Evolutionary conservation across 352 stramenopile species (phyloP), one percentile per base, ranked within the genome.

Genomic region (Phytopythium litorale): DNA sequence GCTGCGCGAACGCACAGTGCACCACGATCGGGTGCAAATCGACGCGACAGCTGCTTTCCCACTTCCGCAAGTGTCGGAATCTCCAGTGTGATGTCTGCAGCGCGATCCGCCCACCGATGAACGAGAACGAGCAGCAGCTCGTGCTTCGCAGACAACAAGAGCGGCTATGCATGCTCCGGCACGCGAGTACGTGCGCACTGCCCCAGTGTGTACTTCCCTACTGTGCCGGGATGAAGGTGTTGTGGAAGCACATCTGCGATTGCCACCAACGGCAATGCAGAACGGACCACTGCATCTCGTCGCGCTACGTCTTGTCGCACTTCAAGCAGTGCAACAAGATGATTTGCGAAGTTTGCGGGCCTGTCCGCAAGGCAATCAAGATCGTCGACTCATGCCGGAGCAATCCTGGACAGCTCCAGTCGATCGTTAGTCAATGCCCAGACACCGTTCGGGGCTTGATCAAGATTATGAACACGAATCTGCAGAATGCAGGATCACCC

Each of bases 251-350:
- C 58, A 96, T 97, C 64, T 94, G 85, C 59, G 83, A 95, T 58
- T 97, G 89, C 49, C 87, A 96, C 56, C 86, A 97, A 56, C 81
- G 82, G 18, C 87, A 95, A 52, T 96, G 89, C 52, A 79, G 84
- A 37, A 94, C 85, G 8, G 85, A 94, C 46, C 87, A 96, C 67
- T 96, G 87, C 38, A 94, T 96, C 54, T 94, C 84, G 30, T 94
- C 85, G 33, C 75, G 87, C 9, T 96, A 96, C 58, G 87, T 96
- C 61, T 67, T 96, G 53, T 94, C 85, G 19, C 87, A 96, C 65
- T 96, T 94, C 71, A 94, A 96, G 72, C 87, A 94, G 57, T 96
- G 87, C 79, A 92, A 92, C 69, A 95, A 96, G 61, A 89, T 93
- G 78, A 93, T 96, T 38, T 97, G 89, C 67, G 87, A 94, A 60